These are phyloP conservation scores for Euphorbia pulcherrima DNA, from an alignment of 345 rosid genomes.

Conservation along the genomic window DNA sequence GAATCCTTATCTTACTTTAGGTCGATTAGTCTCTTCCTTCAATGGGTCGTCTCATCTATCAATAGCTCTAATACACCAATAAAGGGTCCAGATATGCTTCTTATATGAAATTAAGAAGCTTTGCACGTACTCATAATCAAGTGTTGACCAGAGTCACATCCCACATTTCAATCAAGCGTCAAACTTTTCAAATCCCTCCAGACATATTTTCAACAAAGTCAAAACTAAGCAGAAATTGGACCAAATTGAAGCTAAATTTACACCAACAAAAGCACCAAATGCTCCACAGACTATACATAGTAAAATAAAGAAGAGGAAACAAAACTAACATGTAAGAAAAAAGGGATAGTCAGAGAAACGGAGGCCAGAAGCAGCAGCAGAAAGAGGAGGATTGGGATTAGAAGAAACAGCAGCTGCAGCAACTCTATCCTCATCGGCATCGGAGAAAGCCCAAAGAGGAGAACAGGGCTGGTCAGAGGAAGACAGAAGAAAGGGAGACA, in stretches of 20 bases:
- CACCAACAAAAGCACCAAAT: no score
- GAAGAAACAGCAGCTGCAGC: no score
- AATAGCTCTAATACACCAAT: not conserved
- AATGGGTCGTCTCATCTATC: not conserved
- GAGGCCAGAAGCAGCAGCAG: conserved; percentile 12
- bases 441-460: conserved; percentile 92
- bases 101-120: not conserved
- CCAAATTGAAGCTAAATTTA: conserved; percentile 6
- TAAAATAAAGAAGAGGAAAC: not conserved
- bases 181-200: not conserved
- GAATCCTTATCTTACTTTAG: no score
- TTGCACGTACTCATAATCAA: not conserved
- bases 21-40: not conserved
- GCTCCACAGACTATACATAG: not conserved
- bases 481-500: conserved; percentile 53
- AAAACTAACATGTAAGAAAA: conserved; percentile 56
- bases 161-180: not conserved
- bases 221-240: not conserved
- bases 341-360: conserved; percentile 45
- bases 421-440: conserved; percentile 29
- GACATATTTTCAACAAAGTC: not conserved
- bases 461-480: conserved; percentile 72
- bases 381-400: conserved; percentile 8
- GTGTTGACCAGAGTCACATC: not conserved
- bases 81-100: not conserved